Base-by-base conservation (phyloP, 202 grass and related monocot species). In the Hordeum pubiflorum region DNA sequence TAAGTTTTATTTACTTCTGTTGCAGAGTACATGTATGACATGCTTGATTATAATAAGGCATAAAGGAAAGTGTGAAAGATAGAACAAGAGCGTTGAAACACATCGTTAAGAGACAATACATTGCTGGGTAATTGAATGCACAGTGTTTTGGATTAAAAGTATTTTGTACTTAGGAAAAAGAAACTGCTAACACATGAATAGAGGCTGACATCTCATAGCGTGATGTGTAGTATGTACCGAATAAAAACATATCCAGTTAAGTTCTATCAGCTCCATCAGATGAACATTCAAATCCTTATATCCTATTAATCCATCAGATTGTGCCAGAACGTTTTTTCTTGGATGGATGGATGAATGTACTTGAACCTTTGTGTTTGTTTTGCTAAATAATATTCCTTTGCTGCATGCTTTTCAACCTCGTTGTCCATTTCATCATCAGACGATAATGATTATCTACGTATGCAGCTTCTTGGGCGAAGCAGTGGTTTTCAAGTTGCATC, bases 401-500 rank as follows among this genome's bases (percentile, higher is more conserved):
- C 24, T 57, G 13, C 9, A 5, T 32, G 58, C 29, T 32, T 71
- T 81, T 69, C 50, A 69, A 79, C 40, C 68, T 44, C 22, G 24
- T 23, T 39, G 22, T 75, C 9, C n/a, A 48, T 64, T 55, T 75
- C 8, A 7, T 29, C 31, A 44, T 48, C 3, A 48, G 10, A 84
- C 8, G 17, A 79, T 26, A 83, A 81, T 29, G 78, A 21, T 39
- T 6, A 10, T n/a, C 3, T 87, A 2, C 48, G 3, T 26, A 62
- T 83, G 76, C 77, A 99, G 96, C 85, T 99, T 82, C 78, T 96
- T 63, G 96, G 96, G 23, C 88, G 85, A 72, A 96, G 87, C 75
- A 91, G 92, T 69, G 92, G 92, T 63, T 99, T 99, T 90, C 88
- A 99, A 85, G 96, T 99, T 72, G 96, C 96, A 40, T 90, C 96